These are phyloP conservation scores for Diaporthe sp. DNA, from an alignment of 2,329 filamentous ascomycete species.

Conservation along the genomic window DNA sequence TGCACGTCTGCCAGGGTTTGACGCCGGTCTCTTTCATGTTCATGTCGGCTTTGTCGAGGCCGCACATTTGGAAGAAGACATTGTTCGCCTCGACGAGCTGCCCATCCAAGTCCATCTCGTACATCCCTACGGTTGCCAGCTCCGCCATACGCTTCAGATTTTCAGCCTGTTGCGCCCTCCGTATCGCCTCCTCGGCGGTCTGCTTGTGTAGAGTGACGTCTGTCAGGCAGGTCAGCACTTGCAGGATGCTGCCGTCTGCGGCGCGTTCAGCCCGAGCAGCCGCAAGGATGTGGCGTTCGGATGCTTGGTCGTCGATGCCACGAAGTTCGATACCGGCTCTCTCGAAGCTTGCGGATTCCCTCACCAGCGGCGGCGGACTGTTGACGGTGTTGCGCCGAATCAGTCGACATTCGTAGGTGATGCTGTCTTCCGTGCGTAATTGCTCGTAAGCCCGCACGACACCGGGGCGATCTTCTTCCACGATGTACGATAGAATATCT, in stretches of 20 bases:
- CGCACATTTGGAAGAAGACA: conserved; percentile 67
- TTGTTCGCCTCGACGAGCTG: conserved; percentile 66
- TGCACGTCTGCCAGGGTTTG: conserved; percentile 61
- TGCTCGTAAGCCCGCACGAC: conserved; percentile 59
- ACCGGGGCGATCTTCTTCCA: conserved; percentile 61
- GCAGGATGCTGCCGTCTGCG: conserved; percentile 58
- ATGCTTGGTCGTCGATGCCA: conserved; percentile 50
- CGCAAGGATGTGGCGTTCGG: conserved; percentile 61
- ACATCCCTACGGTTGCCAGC: conserved; percentile 68
- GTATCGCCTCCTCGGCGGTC: conserved; percentile 63
- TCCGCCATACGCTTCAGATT: conserved; percentile 69
- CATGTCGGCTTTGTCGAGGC: conserved; percentile 60
- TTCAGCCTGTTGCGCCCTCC: conserved; percentile 65
- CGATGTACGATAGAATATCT: conserved; percentile 59
- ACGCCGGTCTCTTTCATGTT: conserved; percentile 48
- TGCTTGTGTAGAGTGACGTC: conserved; percentile 66
- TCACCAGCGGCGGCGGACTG: conserved; percentile 48
- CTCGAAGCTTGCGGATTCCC: conserved; percentile 54
- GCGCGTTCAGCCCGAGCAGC: conserved; percentile 62
- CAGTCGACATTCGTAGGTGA: conserved; percentile 63
- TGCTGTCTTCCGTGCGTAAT: conserved; percentile 53
- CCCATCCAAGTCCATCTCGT: conserved; percentile 66
- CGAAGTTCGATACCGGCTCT: conserved; percentile 52
- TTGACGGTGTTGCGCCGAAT: conserved; percentile 47
- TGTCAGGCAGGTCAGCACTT: conserved; percentile 64